A percentile compares a stretch with the other conserved stretches of the same genome.
phyloP scores from a whole-genome alignment of 768 basidiomycete species.

The Steccherinum ochraceum region DNA sequence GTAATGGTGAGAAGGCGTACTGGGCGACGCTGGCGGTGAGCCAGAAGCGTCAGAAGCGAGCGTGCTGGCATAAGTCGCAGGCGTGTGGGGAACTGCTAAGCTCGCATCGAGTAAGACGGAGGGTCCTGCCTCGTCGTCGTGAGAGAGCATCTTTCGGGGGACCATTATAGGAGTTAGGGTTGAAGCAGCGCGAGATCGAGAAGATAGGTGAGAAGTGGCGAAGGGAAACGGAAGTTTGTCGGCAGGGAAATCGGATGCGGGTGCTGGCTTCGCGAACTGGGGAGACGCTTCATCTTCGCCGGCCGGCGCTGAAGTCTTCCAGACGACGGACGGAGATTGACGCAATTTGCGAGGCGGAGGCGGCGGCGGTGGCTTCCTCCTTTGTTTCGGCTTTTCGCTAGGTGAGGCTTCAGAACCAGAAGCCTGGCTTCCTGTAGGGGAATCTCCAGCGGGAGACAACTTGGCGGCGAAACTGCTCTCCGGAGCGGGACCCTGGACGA shows the following conservation, averaged over 20 bases:
- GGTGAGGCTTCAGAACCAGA: background rate
- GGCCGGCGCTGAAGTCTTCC: background rate
- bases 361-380: background rate
- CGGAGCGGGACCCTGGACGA: background rate
- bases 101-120: background rate
- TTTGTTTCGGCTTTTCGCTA: background rate
- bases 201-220: background rate
- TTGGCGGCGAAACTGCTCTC: background rate
- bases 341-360: background rate
- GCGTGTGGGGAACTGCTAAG: background rate
- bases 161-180: background rate
- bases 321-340: background rate
- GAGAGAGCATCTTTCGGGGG: background rate
- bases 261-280: background rate
- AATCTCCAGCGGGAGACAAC: no score
- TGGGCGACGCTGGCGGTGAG: constrained; percentile 12
- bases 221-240: background rate
- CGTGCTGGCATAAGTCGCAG: background rate
- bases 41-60: background rate
- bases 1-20: constrained; percentile 36
- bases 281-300: background rate
- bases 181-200: background rate
- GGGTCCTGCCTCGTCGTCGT: background rate
- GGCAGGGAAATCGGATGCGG: no score
- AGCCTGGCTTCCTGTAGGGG: background rate